Base-by-base conservation (phyloP, 306 rosid genomes). In the Casuarina cunninghamiana region DNA sequence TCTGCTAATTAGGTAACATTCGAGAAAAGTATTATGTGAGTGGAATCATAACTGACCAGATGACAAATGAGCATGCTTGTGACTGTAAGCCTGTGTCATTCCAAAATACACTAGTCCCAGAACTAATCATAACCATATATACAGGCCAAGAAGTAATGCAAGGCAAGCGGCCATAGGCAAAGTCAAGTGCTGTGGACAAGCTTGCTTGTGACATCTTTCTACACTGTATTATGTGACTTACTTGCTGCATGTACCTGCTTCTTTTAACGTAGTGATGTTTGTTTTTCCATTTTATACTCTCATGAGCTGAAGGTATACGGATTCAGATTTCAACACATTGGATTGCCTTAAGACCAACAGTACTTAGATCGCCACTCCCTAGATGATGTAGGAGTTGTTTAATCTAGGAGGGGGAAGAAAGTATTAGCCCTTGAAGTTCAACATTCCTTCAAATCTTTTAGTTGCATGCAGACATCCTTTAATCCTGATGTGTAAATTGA, bases 161-260 rank as follows among this genome's bases (percentile, higher is more conserved):
- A 55, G 62, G 19, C 62, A 55, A 55, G 19, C 19, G 37, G 62
- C 62, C 62, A 55, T 55, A n/a, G 37, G 62, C 62, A 55, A 55
- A 55, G 35, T 55, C 62, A 55, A 26, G 32, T 55, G 12, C 62
- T 35, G 10, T 55, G 62, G 62, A 55, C 62, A 55, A 55, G 62
- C 62, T 55, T n/a, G 62, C 9, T 55, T 19, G 62, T 3, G 62
- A 55, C 62, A n/a, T 19, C 62, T 35, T 55, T 55, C 62, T 4
- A 55, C 26, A n/a, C 11, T 55, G 32, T 26, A 19, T 55, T n/a
- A 55, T 2, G 12, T 55, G 11, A 55, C 4, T 55, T 26, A 1
- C 62, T 55, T 55, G 37, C 26, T 35, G 1, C 26, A 26, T 9
- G 4, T 21, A n/a, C 9, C 62, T 7, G 9, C 62, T 55, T 55